phyloP scores from a whole-genome alignment of 495 filamentous ascomycete genomes.

The Acidiella bohemica region DNA sequence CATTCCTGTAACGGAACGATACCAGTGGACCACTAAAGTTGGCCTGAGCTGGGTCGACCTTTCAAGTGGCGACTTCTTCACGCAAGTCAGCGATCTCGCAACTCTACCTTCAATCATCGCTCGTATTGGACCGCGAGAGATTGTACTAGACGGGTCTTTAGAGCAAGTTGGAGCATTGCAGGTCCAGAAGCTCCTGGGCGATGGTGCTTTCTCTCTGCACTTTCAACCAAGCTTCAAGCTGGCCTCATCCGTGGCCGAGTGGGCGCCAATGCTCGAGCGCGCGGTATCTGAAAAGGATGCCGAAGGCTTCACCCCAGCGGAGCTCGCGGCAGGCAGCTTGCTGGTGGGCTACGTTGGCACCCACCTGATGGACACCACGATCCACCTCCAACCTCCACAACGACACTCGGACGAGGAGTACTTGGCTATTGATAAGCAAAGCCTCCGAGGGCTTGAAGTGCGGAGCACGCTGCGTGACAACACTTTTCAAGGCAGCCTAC shows the following conservation, averaged over 20 bases:
- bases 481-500: constrained; percentile 61
- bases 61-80: constrained; percentile 87
- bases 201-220: constrained; percentile 39
- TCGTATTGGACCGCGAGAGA: constrained; percentile 70
- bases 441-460: constrained; percentile 79
- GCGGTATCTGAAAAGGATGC: constrained; percentile 33
- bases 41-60: constrained; percentile 91
- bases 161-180: constrained; percentile 8
- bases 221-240: constrained; percentile 19
- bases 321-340: constrained; percentile 55
- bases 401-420: constrained; percentile 56
- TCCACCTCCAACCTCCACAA: constrained; percentile 74
- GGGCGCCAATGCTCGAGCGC: constrained; percentile 64
- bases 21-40: constrained; percentile 30
- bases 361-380: constrained; percentile 60
- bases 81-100: constrained; percentile 59
- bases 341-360: constrained; percentile 72
- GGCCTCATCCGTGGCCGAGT: constrained; percentile 42
- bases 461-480: constrained; percentile 66
- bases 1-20: not conserved
- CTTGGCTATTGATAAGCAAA: constrained; percentile 86
- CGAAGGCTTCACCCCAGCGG: constrained; percentile 35
- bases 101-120: constrained; percentile 65
- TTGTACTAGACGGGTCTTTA: constrained; percentile 49
- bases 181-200: constrained; percentile 12